Conservation (phyloP, 2,329 filamentous ascomycete species). For the Cyphellophora europaea region DNA sequence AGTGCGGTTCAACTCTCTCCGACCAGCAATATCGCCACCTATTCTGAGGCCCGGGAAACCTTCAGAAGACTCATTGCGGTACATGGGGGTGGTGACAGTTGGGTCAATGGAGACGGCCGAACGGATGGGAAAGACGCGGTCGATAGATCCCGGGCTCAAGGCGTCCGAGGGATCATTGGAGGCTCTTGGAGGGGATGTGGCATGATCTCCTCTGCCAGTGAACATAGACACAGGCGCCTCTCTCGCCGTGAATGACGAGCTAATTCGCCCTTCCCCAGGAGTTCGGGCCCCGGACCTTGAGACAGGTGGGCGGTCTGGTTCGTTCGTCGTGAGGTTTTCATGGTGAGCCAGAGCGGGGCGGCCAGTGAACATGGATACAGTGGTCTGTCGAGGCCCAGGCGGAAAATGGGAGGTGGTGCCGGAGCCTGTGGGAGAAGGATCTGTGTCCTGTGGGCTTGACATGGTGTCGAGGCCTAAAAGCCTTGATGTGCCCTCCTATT, state of each 20-base stretch:
- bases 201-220: slow-evolving; percentile 7
- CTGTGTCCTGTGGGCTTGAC: too few species aligned
- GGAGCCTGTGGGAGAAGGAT: too few species aligned
- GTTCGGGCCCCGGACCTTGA: too few species aligned
- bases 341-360: too few species aligned
- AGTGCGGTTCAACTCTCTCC: neutral
- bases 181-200: slow-evolving; percentile 4
- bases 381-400: too few species aligned
- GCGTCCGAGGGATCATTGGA: slow-evolving; percentile 6
- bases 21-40: slow-evolving; percentile 2
- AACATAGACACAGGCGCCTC: slow-evolving; percentile 9
- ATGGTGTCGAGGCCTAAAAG: too few species aligned
- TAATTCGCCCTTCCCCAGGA: too few species aligned
- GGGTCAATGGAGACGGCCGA: slow-evolving; percentile 68
- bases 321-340: too few species aligned
- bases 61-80: slow-evolving; percentile 4
- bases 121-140: slow-evolving; percentile 72
- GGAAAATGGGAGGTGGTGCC: too few species aligned
- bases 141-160: slow-evolving; percentile 26
- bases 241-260: neutral
- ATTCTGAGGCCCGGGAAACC: slow-evolving; percentile 11
- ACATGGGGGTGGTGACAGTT: slow-evolving; percentile 25
- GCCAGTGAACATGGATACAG: too few species aligned
- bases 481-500: too few species aligned
- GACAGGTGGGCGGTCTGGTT: too few species aligned